A percentile compares a stretch with the other conserved stretches of the same genome.
phyloP scores from a whole-genome alignment of 108 stramenopile species.

The Stephanodiscus triporus region DNA sequence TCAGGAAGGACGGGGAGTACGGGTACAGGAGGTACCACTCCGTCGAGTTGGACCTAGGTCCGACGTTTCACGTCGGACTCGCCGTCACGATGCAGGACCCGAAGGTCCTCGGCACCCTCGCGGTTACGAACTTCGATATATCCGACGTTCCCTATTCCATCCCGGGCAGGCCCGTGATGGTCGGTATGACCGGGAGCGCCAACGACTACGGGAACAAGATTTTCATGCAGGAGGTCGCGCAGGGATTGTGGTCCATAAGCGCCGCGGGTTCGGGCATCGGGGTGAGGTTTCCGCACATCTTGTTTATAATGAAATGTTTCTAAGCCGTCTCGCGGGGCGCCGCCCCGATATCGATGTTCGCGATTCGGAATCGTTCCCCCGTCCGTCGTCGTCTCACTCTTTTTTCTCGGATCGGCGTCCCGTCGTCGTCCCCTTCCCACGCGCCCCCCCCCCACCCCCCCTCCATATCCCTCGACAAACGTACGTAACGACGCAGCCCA shows the following conservation, averaged over 20 bases:
- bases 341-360: no score
- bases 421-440: no score
- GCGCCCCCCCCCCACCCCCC: not conserved
- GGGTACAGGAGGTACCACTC: conserved; percentile 7
- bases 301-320: no score
- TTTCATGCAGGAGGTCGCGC: not conserved
- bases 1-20: conserved; percentile 7
- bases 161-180: not conserved
- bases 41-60: not conserved
- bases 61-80: conserved; percentile 18
- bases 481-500: no score
- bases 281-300: no score
- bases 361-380: not conserved
- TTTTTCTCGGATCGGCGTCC: no score
- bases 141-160: not conserved
- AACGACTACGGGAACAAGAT: not conserved
- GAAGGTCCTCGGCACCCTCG: conserved; percentile 14
- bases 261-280: conserved; percentile 28
- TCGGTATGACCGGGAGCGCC: conserved; percentile 17
- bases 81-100: conserved; percentile 15
- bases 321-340: no score
- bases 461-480: not conserved
- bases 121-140: conserved; percentile 16
- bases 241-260: conserved; percentile 18
- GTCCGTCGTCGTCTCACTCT: not conserved